Evolutionary conservation across 306 rosid genomes (phyloP).

Genomic region (Hippophae rhamnoides): DNA sequence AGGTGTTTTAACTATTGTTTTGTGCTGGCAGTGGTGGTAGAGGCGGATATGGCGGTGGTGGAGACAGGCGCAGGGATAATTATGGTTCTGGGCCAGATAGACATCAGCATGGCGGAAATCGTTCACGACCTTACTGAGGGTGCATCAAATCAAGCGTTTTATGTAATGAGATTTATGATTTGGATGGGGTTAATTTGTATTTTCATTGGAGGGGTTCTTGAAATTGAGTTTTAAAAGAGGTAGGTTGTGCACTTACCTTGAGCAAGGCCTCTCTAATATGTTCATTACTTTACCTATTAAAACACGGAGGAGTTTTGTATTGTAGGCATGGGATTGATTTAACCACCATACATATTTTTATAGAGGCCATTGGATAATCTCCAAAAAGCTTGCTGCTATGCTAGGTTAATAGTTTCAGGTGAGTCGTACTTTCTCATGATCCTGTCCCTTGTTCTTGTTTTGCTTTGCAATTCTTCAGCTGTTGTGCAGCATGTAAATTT

Average conservation of each 20-base stretch:
- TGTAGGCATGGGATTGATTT: slow-evolving; percentile 62
- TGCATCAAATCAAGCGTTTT: slow-evolving; percentile 37
- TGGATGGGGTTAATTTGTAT: slow-evolving; percentile 59
- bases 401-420: slow-evolving; percentile 97
- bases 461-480: slow-evolving; percentile 37
- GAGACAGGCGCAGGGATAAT: slow-evolving; percentile 88
- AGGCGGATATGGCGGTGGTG: slow-evolving; percentile 89
- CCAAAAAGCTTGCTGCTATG: slow-evolving; percentile 95
- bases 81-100: slow-evolving; percentile 82
- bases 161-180: slow-evolving; percentile 83
- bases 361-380: slow-evolving; percentile 33
- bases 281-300: slow-evolving; percentile 29
- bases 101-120: slow-evolving; percentile 82
- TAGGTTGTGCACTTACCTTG: slow-evolving; percentile 82
- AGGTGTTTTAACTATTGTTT: slow-evolving; percentile 4
- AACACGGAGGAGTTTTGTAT: slow-evolving; percentile 47
- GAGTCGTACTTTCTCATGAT: slow-evolving; percentile 64
- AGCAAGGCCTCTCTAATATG: slow-evolving; percentile 76
- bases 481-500: slow-evolving; percentile 29
- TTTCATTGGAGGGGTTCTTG: slow-evolving; percentile 70
- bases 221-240: slow-evolving; percentile 79
- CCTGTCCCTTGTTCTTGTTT: slow-evolving; percentile 1
- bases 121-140: slow-evolving; percentile 84
- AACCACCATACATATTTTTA: slow-evolving; percentile 78
- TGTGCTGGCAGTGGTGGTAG: slow-evolving; percentile 57